These are phyloP conservation scores for Colletotrichum sp. DNA, from an alignment of 2,329 filamentous ascomycete species.

Conservation along the genomic window DNA sequence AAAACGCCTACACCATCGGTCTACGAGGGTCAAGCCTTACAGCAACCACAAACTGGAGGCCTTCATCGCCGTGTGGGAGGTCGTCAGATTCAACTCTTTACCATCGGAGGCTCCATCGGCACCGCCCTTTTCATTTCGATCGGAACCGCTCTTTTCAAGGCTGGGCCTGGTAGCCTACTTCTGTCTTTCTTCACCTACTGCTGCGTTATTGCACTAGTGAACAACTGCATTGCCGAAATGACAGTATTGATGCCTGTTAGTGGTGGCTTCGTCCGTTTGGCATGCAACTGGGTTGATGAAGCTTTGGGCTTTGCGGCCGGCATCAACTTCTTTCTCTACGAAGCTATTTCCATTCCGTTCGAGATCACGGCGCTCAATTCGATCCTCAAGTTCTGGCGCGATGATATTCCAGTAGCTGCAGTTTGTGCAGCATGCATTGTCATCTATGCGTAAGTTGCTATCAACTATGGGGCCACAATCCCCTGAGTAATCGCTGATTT, in stretches of 20 bases:
- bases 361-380: constrained; percentile 51
- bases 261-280: constrained; percentile 54
- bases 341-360: constrained; percentile 54
- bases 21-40: neutral
- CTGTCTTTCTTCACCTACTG: neutral
- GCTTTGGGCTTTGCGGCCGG: constrained; percentile 51
- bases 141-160: constrained; percentile 2
- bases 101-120: constrained; percentile 6
- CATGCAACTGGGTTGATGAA: constrained; percentile 55
- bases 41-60: neutral
- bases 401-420: constrained; percentile 29
- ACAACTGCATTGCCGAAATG: constrained; percentile 33
- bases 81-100: neutral
- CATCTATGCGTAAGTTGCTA: neutral
- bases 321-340: constrained; percentile 57
- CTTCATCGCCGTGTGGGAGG: neutral
- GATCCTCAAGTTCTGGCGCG: constrained; percentile 41
- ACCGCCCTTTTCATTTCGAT: constrained; percentile 4
- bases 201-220: constrained; percentile 40
- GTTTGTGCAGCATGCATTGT: neutral
- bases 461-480: neutral
- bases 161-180: neutral
- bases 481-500: neutral
- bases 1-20: neutral
- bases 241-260: constrained; percentile 38